Evolutionary conservation across 495 filamentous ascomycete genomes (phyloP).

Genomic region (Penicillium steckii): DNA sequence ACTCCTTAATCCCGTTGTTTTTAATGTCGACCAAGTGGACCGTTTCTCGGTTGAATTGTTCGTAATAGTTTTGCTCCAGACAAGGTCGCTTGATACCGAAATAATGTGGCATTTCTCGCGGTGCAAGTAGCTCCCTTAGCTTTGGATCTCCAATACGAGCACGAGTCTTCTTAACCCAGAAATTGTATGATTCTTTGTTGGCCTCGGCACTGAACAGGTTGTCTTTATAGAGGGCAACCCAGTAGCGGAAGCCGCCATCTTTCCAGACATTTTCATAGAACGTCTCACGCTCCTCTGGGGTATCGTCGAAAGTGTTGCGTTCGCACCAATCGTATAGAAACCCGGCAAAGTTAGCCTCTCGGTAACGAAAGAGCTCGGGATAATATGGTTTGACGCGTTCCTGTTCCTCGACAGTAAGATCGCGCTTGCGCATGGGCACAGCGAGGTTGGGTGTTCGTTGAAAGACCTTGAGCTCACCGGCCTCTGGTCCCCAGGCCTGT

Average conservation of each 20-base stretch:
- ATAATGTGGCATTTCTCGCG: slow-evolving; percentile 45
- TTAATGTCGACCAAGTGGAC: slow-evolving; percentile 55
- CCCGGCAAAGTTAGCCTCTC: slow-evolving; percentile 5
- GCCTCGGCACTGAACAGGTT: slow-evolving; percentile 44
- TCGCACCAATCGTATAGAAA: slow-evolving; percentile 6
- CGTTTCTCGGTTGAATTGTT: slow-evolving; percentile 54
- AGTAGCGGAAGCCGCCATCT: slow-evolving; percentile 52
- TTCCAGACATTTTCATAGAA: slow-evolving; percentile 48
- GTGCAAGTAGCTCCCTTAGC: slow-evolving; percentile 52
- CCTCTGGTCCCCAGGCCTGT: slow-evolving; percentile 44
- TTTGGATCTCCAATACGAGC: slow-evolving; percentile 47
- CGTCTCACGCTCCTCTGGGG: slow-evolving; percentile 44
- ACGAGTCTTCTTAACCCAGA: slow-evolving; percentile 55
- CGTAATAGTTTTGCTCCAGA: slow-evolving; percentile 56
- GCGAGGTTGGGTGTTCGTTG: slow-evolving; percentile 55
- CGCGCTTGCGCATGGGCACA: slow-evolving; percentile 50
- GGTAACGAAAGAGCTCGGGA: slow-evolving; percentile 10
- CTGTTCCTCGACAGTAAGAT: slow-evolving; percentile 1
- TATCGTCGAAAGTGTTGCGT: slow-evolving; percentile 43
- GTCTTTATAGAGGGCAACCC: slow-evolving; percentile 52
- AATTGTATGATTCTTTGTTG: slow-evolving; percentile 52
- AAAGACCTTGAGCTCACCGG: slow-evolving; percentile 43
- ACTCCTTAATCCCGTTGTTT: slow-evolving; percentile 43
- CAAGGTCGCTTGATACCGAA: slow-evolving; percentile 56
- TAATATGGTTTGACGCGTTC: not conserved